phyloP scores from a whole-genome alignment of 2,329 filamentous ascomycete genomes.

The Hypomyces perniciosus region DNA sequence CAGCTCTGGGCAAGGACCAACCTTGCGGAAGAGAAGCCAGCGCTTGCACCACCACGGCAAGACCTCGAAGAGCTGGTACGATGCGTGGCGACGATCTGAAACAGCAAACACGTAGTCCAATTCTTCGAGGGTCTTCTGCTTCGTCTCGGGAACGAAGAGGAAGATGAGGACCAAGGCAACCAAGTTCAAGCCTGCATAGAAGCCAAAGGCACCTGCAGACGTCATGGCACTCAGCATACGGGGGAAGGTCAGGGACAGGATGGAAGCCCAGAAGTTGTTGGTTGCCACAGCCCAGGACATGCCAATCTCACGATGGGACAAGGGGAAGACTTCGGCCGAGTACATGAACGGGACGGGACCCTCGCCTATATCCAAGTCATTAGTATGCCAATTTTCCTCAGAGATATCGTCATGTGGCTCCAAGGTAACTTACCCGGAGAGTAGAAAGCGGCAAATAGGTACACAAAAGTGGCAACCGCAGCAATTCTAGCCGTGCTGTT shows the following conservation, averaged over 20 bases:
- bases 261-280: slow-evolving; percentile 33
- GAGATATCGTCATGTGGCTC: neutral
- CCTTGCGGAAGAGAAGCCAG: slow-evolving; percentile 7
- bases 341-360: slow-evolving; percentile 60
- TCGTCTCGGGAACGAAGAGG: slow-evolving; percentile 43
- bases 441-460: slow-evolving; percentile 58
- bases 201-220: slow-evolving; percentile 27
- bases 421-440: slow-evolving; percentile 39
- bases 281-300: slow-evolving; percentile 56
- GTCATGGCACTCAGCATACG: slow-evolving; percentile 28
- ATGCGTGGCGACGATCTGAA: slow-evolving; percentile 4
- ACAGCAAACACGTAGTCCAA: slow-evolving; percentile 18
- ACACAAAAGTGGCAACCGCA: slow-evolving; percentile 54
- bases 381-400: neutral
- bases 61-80: slow-evolving; percentile 9
- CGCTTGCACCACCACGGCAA: slow-evolving; percentile 12
- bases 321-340: slow-evolving; percentile 59
- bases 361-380: slow-evolving; percentile 36
- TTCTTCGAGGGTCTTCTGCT: slow-evolving; percentile 42
- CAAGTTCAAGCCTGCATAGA: slow-evolving; percentile 42
- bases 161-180: slow-evolving; percentile 42
- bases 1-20: slow-evolving; percentile 8
- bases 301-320: slow-evolving; percentile 60
- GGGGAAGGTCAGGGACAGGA: slow-evolving; percentile 53
- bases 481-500: slow-evolving; percentile 40